These are phyloP conservation scores for Geotrichum ghanense DNA, from an alignment of 805 yeast genomes.

Conservation along the genomic window DNA sequence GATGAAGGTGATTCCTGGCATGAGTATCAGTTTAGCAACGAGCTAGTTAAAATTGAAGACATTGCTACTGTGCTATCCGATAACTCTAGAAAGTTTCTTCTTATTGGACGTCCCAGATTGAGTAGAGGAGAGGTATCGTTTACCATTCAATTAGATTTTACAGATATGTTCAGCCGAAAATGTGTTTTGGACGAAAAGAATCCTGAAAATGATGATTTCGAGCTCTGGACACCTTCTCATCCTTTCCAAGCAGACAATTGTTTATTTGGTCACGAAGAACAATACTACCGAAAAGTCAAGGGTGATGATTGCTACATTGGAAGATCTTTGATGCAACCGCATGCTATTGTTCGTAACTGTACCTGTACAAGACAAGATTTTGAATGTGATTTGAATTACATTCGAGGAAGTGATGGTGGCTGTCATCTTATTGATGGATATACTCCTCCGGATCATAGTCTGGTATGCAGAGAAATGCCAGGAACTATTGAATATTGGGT, in stretches of 20 bases:
- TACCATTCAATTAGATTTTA: conserved; percentile 48
- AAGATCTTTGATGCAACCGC: conserved; percentile 45
- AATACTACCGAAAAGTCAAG: conserved; percentile 46
- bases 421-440: conserved; percentile 75
- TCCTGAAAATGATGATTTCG: conserved; percentile 45
- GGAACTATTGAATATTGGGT: conserved; percentile 60
- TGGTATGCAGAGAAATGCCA: conserved; percentile 43
- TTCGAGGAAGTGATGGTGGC: conserved; percentile 61
- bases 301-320: conserved; percentile 52
- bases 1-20: conserved; percentile 78
- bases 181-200: conserved; percentile 40
- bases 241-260: conserved; percentile 40
- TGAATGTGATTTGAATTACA: conserved; percentile 89
- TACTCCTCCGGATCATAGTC: conserved; percentile 51
- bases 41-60: conserved; percentile 48
- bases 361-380: conserved; percentile 76
- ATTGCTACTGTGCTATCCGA: conserved; percentile 83
- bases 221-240: conserved; percentile 49
- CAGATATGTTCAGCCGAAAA: conserved; percentile 37
- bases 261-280: conserved; percentile 59
- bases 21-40: conserved; percentile 49
- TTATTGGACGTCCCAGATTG: conserved; percentile 42
- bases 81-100: conserved; percentile 65
- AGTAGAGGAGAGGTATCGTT: conserved; percentile 36
- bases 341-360: conserved; percentile 53